Percentiles rank a stretch among this genome's conserved stretches.
These are phyloP conservation scores for Tylopilus balloui DNA, from an alignment of 768 basidiomycete genomes.

Conservation along the genomic window DNA sequence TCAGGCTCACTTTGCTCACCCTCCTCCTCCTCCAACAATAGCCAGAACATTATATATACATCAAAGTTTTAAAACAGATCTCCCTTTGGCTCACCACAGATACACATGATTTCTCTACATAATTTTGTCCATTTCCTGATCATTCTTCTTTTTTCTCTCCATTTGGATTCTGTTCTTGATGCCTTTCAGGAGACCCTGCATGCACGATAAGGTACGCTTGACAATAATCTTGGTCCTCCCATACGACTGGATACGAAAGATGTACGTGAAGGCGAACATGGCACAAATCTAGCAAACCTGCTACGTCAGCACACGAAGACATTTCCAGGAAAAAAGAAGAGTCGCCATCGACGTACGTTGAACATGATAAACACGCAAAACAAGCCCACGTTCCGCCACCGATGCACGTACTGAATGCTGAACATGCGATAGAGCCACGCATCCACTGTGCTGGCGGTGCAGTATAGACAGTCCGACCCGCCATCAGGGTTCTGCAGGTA, in stretches of 20 bases:
- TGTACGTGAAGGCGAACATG: constrained; percentile 50
- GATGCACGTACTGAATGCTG: constrained; percentile 54
- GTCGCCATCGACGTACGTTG: constrained; percentile 41
- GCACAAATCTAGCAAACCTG: constrained; percentile 36
- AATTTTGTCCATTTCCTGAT: not conserved
- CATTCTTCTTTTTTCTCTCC: not conserved
- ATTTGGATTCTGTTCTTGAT: not conserved
- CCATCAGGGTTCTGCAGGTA: constrained; percentile 43
- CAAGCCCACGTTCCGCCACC: constrained; percentile 47
- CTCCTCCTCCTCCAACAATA: too few relatives aligned
- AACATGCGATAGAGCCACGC: constrained; percentile 42
- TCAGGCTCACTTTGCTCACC: too few relatives aligned
- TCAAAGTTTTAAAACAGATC: too few relatives aligned
- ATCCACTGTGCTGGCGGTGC: constrained; percentile 56
- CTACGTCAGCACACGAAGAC: not conserved
- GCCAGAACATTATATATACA: too few relatives aligned
- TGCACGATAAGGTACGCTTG: not conserved
- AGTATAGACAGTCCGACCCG: constrained; percentile 45
- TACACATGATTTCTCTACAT: too few relatives aligned
- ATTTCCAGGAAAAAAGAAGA: not conserved
- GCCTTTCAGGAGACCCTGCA: not conserved
- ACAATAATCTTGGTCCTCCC: constrained; percentile 7
- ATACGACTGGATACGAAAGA: constrained; percentile 45
- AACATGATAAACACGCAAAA: constrained; percentile 41
- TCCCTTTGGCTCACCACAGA: too few relatives aligned